phyloP scores from a whole-genome alignment of 2,329 filamentous ascomycete species.

The Leptographium radiaticola region DNA sequence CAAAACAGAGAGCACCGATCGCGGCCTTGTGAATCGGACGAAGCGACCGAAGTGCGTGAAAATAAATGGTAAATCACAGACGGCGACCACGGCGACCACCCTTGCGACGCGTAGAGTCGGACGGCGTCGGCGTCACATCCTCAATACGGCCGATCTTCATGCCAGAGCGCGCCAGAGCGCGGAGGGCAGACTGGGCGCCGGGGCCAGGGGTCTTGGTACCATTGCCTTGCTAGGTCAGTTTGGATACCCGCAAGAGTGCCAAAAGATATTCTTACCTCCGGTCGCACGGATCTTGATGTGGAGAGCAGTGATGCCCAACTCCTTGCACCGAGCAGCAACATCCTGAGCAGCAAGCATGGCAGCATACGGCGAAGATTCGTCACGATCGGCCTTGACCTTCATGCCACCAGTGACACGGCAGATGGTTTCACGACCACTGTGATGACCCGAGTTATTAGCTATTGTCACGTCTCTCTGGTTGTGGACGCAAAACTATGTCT shows the following conservation, averaged over 20 bases:
- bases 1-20: background rate
- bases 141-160: slow-evolving; percentile 99
- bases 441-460: slow-evolving; percentile 57
- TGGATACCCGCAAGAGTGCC: background rate
- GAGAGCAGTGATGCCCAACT: slow-evolving; percentile 70
- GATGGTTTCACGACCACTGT: slow-evolving; percentile 98
- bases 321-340: slow-evolving; percentile 74
- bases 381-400: slow-evolving; percentile 99
- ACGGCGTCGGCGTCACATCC: slow-evolving; percentile 98
- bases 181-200: slow-evolving; percentile 97
- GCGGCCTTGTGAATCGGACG: background rate
- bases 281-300: slow-evolving; percentile 99
- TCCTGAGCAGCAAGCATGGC: slow-evolving; percentile 99
- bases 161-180: slow-evolving; percentile 94
- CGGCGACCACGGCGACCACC: slow-evolving; percentile 99
- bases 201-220: slow-evolving; percentile 99
- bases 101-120: slow-evolving; percentile 99
- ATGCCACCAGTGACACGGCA: slow-evolving; percentile 99
- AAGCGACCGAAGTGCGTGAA: background rate
- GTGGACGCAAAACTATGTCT: background rate
- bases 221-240: slow-evolving; percentile 46
- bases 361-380: slow-evolving; percentile 99
- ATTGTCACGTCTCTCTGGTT: slow-evolving; percentile 12
- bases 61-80: slow-evolving; percentile 51
- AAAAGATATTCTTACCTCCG: slow-evolving; percentile 52